These are phyloP conservation scores for Rhizophora apiculata DNA, from an alignment of 345 rosid species.

Conservation along the genomic window DNA sequence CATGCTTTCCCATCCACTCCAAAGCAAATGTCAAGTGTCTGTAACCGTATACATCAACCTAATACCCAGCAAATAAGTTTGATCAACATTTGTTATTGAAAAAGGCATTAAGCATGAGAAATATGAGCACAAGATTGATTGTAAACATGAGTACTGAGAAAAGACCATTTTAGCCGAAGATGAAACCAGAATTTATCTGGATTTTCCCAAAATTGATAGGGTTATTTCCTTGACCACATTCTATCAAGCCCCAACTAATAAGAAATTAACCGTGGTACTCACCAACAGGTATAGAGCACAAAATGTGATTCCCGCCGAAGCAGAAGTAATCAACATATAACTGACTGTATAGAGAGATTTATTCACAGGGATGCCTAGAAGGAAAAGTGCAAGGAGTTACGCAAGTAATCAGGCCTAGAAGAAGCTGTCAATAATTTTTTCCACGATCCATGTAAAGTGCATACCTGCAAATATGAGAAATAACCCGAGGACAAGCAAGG, in stretches of 20 bases:
- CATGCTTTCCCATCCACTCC: constrained; percentile 52
- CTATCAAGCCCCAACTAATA: too few species aligned
- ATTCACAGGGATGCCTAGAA: constrained; percentile 40
- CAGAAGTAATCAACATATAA: constrained; percentile 45
- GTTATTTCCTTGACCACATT: too few species aligned
- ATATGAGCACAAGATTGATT: too few species aligned
- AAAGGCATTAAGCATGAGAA: too few species aligned
- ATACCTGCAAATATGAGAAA: constrained; percentile 36
- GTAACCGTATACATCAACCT: constrained; percentile 42
- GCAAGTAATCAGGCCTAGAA: neutral
- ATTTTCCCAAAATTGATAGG: too few species aligned
- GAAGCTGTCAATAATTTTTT: neutral
- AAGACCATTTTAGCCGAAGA: too few species aligned
- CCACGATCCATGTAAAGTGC: neutral
- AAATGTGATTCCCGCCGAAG: constrained; percentile 39
- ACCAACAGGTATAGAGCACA: constrained; percentile 41
- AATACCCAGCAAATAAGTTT: neutral
- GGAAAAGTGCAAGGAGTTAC: neutral
- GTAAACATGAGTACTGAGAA: too few species aligned
- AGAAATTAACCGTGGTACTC: constrained; percentile 6
- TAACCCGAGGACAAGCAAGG: constrained; percentile 28
- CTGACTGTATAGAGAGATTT: constrained; percentile 40
- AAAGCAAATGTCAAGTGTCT: constrained; percentile 22
- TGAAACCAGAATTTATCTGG: too few species aligned
- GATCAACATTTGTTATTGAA: too few species aligned